Base-by-base conservation (phyloP, 805 yeast species). In the Candida vartiovaarae region DNA sequence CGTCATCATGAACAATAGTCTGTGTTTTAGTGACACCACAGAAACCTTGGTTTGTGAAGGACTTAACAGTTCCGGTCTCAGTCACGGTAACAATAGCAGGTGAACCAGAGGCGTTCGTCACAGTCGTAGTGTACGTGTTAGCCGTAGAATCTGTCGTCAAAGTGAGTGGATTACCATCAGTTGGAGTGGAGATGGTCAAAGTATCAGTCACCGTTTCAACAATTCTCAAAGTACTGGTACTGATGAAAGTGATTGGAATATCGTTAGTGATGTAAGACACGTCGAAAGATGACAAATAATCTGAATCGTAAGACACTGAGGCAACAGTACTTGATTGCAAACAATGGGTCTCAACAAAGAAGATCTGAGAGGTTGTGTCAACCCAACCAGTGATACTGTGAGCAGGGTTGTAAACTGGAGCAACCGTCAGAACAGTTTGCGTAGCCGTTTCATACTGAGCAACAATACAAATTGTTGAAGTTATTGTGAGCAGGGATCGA, bases 371-470 rank as follows among this genome's bases (percentile, higher is more conserved):
- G 1, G 51, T 43, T 1, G 46, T 36, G 15, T 47, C 53, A 2
- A 40, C 15, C 59, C 59, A 56, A 2, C 57, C 59, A 24, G 58
- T 50, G 20, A 56, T 54, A 41, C 56, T 48, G 15, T 43, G 47
- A 1, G 36, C n/a, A 8, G 6, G 34, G 29, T 53, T 47, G 30
- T 56, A 56, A 3, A 38, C 43, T n/a, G 60, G 60, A 24, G 48
- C 45, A n/a, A 43, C 50, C 10, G 60, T 56, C 27, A 52, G 25
- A 3, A 53, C 38, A 5, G 46, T 47, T 33, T 50, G 52, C 1
- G 55, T 50, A 4, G 52, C 53, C 5, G 60, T 55, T 23, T 47
- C 49, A 26, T 55, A 55, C 38, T 50, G 53, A 20, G 57, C 57
- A 36, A 50, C 40, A 24, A 56, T 35, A 49, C 60, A 56, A 32